Evolutionary conservation across 2,329 filamentous ascomycete species (phyloP), one percentile per base, ranked within the genome.

Genomic region (Ophiostoma ips): DNA sequence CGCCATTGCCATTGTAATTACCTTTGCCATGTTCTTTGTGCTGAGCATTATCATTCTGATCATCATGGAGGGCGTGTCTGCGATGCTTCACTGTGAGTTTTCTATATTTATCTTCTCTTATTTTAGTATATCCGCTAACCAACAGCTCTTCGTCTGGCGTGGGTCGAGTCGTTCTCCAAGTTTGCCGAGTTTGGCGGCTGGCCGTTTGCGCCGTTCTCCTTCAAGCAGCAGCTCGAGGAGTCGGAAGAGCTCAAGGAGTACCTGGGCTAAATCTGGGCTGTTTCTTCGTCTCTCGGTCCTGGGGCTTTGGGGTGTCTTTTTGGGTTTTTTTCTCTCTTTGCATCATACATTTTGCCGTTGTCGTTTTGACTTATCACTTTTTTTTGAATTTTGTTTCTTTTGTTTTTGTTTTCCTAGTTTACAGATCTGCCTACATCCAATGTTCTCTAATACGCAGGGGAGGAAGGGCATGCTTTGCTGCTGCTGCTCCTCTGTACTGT

Each of bases 151-250:
- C 79, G 89, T 73, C 71, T 95, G 62, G 89, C 94, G 59, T 95
- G 89, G 89, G 89, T 95, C 55, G 90, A 95, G 68, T 90, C 89
- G 16, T 95, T 95, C 80, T 94, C 87, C 69, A 95, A 95, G 72
- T 90, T 94, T 72, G 94, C 94, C 66, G 82, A 94, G 63, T 92
- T 92, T 61, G 84, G 86, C 53, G 89, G 89, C 49, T 79, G 88
- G 66, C 75, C 87, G 2, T 95, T 95, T 66, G 74, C 82, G 61
- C 89, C 89, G 5, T 95, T 95, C 64, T 92, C 84, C 55, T 95
- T 95, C 66, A 80, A 83, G 68, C 73, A 77, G 34, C 69, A 94
- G 63, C 68, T 95, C 57, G 89, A 95, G 66, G 88, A 95, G 64
- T 86, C 92, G 53, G 76, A 80, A 55, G 71, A 76, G 50, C 62